Evolutionary conservation across 1,284 basidiomycete genomes (phyloP).

Genomic region (Cutaneotrichosporon spelunceum): DNA sequence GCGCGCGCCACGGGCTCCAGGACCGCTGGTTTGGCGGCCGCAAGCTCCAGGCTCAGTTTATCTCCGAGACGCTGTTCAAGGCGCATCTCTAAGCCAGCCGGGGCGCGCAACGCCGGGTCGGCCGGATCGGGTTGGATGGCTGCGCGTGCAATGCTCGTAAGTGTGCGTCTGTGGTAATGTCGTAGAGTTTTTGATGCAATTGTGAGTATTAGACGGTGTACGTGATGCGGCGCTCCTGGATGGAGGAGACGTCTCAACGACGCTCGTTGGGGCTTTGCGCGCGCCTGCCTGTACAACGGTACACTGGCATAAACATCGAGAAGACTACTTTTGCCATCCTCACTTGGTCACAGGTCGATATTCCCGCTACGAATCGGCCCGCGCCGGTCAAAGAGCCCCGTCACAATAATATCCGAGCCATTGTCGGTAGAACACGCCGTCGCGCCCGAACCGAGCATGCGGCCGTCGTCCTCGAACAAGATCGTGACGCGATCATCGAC

Average conservation of each 20-base stretch:
- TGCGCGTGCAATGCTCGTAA: neutral
- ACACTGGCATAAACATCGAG: neutral
- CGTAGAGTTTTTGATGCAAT: neutral
- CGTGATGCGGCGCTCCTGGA: neutral
- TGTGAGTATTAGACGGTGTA: neutral
- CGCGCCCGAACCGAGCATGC: conserved; percentile 2
- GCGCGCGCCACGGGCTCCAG: conserved; percentile 82
- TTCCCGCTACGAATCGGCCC: neutral
- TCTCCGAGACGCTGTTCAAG: conserved; percentile 88
- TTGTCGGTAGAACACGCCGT: conserved; percentile 7
- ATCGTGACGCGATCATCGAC: conserved; percentile 9
- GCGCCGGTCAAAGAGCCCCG: neutral
- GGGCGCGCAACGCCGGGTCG: neutral
- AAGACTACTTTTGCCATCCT: neutral
- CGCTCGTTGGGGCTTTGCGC: no score
- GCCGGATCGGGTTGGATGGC: neutral
- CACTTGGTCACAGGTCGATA: neutral
- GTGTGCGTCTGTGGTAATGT: neutral
- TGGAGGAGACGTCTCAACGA: neutral
- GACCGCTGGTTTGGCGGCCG: conserved; percentile 94
- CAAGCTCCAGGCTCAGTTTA: conserved; percentile 77
- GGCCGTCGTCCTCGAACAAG: conserved; percentile 15
- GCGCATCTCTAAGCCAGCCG: conserved; percentile 57
- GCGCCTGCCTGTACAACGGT: no score
- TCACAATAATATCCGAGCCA: neutral